These are phyloP conservation scores for Solanum habrochaites DNA, from an alignment of 257 asterid species.

Conservation along the genomic window DNA sequence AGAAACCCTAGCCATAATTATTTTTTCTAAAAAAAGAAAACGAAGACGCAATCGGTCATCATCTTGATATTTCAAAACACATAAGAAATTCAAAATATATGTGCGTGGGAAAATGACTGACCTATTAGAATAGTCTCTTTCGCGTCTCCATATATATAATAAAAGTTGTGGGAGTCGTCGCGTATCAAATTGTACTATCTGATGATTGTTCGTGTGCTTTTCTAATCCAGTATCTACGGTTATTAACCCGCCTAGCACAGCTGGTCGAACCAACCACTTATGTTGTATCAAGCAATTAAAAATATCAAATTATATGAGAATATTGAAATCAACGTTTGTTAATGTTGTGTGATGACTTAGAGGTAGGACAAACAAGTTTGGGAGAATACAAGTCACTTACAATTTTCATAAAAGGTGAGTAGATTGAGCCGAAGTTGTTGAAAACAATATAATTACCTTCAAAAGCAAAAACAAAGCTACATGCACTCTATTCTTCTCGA, in stretches of 20 bases:
- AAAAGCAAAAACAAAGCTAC: too few species aligned
- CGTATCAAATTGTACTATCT: not conserved
- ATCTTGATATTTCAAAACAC: not conserved
- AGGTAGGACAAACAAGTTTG: not conserved
- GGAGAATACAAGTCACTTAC: too few species aligned
- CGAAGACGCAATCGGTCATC: not conserved
- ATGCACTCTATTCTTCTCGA: rapidly evolving
- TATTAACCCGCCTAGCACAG: not conserved
- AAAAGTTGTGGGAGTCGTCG: not conserved
- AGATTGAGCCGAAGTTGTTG: rapidly evolving
- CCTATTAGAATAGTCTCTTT: not conserved
- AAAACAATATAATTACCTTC: too few species aligned
- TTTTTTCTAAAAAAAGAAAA: not conserved
- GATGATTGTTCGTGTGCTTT: not conserved
- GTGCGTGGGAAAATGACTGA: not conserved
- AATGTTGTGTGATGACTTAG: too few species aligned
- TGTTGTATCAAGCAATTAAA: too few species aligned
- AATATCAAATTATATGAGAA: too few species aligned
- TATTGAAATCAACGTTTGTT: too few species aligned
- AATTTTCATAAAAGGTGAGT: too few species aligned
- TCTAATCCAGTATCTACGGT: slow-evolving; percentile 3
- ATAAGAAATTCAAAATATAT: not conserved
- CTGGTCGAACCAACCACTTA: too few species aligned
- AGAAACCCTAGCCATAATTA: slow-evolving; percentile 2
- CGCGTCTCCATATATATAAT: slow-evolving; percentile 14